Base-by-base conservation (phyloP, 345 rosid species). In the Anastatica hierochuntica region DNA sequence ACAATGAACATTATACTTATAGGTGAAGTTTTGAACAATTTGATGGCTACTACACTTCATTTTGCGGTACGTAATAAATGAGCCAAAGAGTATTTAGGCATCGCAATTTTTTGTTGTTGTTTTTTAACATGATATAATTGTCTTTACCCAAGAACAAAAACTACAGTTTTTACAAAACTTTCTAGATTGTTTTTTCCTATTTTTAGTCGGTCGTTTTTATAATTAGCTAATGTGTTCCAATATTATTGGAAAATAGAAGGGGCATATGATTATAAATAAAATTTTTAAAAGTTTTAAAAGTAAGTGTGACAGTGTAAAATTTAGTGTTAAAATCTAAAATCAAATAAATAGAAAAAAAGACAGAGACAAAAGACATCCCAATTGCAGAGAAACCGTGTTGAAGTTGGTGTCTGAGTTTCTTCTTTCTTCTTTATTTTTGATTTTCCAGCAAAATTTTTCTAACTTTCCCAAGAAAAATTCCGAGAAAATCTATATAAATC, bases 351-450 rank as follows among this genome's bases (percentile, higher is more conserved):
- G 14, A 40, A 15, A 42, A 15, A 2, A 52, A 2, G 37, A 45
- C 42, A 56, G 45, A 50, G 37, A 43, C 29, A 52, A 66, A 51
- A 36, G 12, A 49, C 27, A 64, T 56, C 59, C 70, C 70, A 66
- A 66, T 58, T 58, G 58, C 58, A 58, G 66, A 67, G 71, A 67
- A 67, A 67, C 66, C 72, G 72, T 67, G 72, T 60, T 60, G 61
- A 59, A 67, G 50, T 67, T 60, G 66, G 72, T 59, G 62, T 67
- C 66, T 66, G 55, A 66, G 55, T 50, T 66, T 66, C 66, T 52
- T 66, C 49, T 20, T n/a, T 63, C 49, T 5, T 26, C n/a, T 47
- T 14, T 19, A 8, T 13, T 14, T 31, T 10, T n/a, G 0, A 14
- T 14, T 6, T 57, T 43, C 46, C 63, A 57, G 59, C 59, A 29